Evolutionary conservation across 23 red algal genomes (phyloP).

Genomic region (Gracilaria caudata): DNA sequence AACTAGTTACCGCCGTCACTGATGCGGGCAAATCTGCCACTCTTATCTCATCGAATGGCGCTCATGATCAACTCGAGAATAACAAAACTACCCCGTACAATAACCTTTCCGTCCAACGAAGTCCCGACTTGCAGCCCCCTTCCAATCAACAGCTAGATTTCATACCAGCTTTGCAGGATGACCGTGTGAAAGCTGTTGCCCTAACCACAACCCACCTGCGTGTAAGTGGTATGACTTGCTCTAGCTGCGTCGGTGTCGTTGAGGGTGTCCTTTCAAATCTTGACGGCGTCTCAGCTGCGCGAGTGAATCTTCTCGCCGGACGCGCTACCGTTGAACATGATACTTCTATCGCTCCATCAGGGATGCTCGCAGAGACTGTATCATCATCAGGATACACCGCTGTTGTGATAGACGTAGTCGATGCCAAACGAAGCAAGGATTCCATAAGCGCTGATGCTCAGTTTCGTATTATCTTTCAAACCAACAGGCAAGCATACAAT

Average conservation of each 20-base stretch:
- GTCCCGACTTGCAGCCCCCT: background rate
- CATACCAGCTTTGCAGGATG: background rate
- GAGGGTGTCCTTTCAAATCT: conserved; percentile 60
- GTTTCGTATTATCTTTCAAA: conserved; percentile 53
- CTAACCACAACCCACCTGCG: conserved; percentile 39
- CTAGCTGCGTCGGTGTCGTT: conserved; percentile 77
- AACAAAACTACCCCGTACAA: background rate
- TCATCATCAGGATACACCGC: conserved; percentile 40
- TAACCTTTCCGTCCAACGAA: background rate
- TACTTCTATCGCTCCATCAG: conserved; percentile 2
- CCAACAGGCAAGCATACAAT: conserved; percentile 37
- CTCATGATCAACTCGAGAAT: background rate
- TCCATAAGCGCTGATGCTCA: background rate
- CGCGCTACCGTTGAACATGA: conserved; percentile 67
- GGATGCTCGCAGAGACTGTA: conserved; percentile 28
- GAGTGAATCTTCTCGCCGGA: conserved; percentile 74
- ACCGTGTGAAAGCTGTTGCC: background rate
- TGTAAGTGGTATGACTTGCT: conserved; percentile 83
- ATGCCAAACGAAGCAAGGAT: background rate
- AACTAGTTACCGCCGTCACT: conserved; percentile 12
- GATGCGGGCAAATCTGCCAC: conserved; percentile 35
- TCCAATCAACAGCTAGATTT: background rate
- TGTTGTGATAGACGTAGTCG: conserved; percentile 11
- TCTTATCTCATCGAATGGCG: conserved; percentile 1
- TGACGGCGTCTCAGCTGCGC: conserved; percentile 44